Base-by-base conservation (phyloP, 2,329 filamentous ascomycete genomes). In the Amesomyces nigricolor region DNA sequence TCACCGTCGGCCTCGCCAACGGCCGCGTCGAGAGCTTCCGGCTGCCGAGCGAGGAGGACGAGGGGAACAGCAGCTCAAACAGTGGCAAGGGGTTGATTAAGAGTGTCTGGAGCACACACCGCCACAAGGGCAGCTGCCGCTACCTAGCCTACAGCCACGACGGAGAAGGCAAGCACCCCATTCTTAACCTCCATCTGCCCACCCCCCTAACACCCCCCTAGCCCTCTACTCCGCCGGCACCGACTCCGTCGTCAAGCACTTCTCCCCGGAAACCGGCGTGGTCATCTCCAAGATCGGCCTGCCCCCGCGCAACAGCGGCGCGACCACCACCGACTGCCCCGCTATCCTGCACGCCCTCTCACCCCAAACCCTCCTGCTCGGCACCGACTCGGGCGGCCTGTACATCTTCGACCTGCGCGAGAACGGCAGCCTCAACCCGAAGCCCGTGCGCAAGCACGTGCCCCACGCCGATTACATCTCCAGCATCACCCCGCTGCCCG, bases 381-480 rank as follows among this genome's bases (percentile, higher is more conserved):
- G 87, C 19, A 95, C 91, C 62, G 94, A 99, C 73, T 94, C 89
- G 2, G 89, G 90, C 52, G 87, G 88, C 22, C 75, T 99, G 9
- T 90, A 97, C 72, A 82, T 96, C 59, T 88, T 90, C 71, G 94
- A 97, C 70, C 74, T 96, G 5, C 86, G 90, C 58, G 80, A 83
- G 50, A 72, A 68, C 57, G 77, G 71, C 45, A 72, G 76, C 0
- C 78, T 87, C 0, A 73, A 72, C 37, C 73, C 80, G 10, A 86
- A 81, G 60, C 90, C 90, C 1, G 80, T 86, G 19, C 88, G 91
- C 66, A 91, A 89, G 9, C 86, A 92, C 68, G 85, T 85, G 60
- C 92, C 92, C 0, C 94, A 99, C 72, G 85, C 88, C 64, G 92
- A 97, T 74, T 96, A 96, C 71, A 83, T 99, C 53, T 94, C 91